Base-by-base conservation (phyloP, 208 protist genomes). In the Trypanosoma lewisi region DNA sequence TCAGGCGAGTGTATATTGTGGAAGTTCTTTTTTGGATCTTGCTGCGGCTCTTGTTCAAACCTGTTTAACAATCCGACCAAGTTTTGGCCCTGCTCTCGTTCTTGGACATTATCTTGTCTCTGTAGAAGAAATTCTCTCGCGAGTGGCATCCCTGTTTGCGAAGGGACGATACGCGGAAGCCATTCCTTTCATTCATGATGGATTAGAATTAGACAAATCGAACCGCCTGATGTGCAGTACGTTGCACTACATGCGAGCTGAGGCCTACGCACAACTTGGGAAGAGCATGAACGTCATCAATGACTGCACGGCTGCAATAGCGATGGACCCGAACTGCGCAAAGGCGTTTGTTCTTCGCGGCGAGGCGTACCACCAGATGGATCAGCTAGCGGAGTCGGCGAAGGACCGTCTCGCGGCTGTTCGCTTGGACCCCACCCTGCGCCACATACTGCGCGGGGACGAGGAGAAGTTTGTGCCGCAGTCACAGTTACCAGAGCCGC, bases 1-100 rank as follows among this genome's bases (percentile, higher is more conserved):
- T 31, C 89, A 87, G 67, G 78, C 82, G n/a, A 87, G 82, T 62
- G 66, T 81, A 12, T 89, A 91, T 70, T 87, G 77, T 49, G 86
- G 90, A 37, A 77, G 56, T 19, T 48, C 73, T 3, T 93, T 87
- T 77, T 58, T 91, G 27, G 86, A 87, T 58, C 75, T 94, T 37
- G 80, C 90, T 17, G 87, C 85, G 4, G 73, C 71, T 16, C 67
- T 92, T 47, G 58, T 91, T 45, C 67, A 83, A 63, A 82, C 82
- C 9, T 91, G 83, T 52, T 63, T 96, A 28, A 55, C 55, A 5
- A 48, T 90, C 19, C 59, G 69, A 31, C 79, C 87, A 8, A 33
- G 42, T 23, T 89, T 87, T 71, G 60, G 70, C 2, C 82, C 85
- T 12, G 87, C 86, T 9, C 52, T 89, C 52, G 14, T 72, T 7